Evolutionary conservation across 108 stramenopile genomes (phyloP).

Genomic region (Stephanodiscus triporus): DNA sequence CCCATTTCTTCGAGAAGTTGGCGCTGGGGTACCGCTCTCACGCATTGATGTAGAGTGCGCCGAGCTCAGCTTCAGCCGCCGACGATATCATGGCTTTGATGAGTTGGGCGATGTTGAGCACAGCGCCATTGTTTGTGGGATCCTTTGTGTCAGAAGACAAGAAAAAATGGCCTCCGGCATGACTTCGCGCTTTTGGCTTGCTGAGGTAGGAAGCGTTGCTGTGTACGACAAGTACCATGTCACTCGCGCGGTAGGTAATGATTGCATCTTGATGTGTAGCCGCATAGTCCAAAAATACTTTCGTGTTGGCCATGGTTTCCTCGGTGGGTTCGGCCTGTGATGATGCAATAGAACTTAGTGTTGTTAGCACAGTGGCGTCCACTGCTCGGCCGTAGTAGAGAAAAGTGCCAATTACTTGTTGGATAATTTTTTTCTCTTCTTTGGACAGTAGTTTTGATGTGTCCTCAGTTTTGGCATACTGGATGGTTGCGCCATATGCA

Average conservation of each 20-base stretch:
- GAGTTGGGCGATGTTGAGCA: not conserved
- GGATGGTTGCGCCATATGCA: not conserved
- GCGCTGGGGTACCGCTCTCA: constrained; percentile 27
- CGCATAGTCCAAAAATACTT: constrained; percentile 43
- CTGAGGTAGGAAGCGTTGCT: constrained; percentile 43
- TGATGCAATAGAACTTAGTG: constrained; percentile 29
- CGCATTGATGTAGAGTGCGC: constrained; percentile 36
- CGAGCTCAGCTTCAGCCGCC: constrained; percentile 53
- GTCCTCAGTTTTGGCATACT: constrained; percentile 8
- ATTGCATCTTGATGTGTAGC: constrained; percentile 48
- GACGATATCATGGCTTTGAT: constrained; percentile 17
- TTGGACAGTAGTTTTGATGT: constrained; percentile 14
- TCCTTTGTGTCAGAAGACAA: not conserved
- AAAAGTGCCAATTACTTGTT: constrained; percentile 42
- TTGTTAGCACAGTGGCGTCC: constrained; percentile 37
- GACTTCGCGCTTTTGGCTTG: constrained; percentile 37
- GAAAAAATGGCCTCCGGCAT: constrained; percentile 41
- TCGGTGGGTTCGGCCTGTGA: constrained; percentile 23
- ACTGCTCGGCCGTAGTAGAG: constrained; percentile 49
- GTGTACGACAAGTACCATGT: constrained; percentile 40
- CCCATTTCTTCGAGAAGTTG: constrained; percentile 15
- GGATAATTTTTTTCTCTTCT: constrained; percentile 26
- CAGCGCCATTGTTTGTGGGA: constrained; percentile 19
- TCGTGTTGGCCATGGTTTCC: constrained; percentile 17
- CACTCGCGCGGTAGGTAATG: constrained; percentile 36